Percentiles rank a stretch among this genome's conserved stretches.
phyloP scores from a whole-genome alignment of 495 filamentous ascomycete genomes.

The Hypoxylon perforatum region DNA sequence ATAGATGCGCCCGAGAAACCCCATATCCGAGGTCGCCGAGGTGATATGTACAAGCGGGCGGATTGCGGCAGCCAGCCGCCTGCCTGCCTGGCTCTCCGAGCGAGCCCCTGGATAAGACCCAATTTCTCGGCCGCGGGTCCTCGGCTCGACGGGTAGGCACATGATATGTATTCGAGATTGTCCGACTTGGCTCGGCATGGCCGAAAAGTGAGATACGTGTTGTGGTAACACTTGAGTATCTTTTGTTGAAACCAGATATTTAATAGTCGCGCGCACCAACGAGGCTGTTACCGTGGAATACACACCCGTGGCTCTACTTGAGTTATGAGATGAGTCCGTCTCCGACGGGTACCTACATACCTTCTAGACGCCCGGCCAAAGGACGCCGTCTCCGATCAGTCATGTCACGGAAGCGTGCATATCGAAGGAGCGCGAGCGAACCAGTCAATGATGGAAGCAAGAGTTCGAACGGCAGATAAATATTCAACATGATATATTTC shows the following conservation, averaged over 20 bases:
- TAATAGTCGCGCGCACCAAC: too few species aligned
- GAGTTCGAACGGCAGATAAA: not conserved
- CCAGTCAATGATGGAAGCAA: not conserved
- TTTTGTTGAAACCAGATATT: too few species aligned
- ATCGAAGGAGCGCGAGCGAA: not conserved
- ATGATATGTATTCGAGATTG: not conserved
- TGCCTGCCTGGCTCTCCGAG: not conserved
- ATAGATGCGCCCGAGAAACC: too few species aligned
- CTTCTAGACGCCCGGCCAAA: not conserved
- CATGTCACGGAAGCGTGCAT: not conserved
- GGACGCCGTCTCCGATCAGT: too few species aligned
- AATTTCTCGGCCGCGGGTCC: not conserved
- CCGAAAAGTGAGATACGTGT: not conserved
- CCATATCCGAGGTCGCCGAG: too few species aligned
- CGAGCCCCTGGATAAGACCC: not conserved
- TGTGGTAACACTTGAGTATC: not conserved
- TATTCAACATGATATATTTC: conserved; percentile 31
- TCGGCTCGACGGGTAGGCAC: not conserved
- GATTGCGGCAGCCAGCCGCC: not conserved
- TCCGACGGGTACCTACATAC: conserved; percentile 16
- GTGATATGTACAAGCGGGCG: not conserved
- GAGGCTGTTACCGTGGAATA: too few species aligned
- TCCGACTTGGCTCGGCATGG: not conserved
- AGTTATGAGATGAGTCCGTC: not conserved
- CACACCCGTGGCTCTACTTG: too few species aligned